Evolutionary conservation across 2,329 filamentous ascomycete genomes (phyloP).

Genomic region (Grosmannia serpens): DNA sequence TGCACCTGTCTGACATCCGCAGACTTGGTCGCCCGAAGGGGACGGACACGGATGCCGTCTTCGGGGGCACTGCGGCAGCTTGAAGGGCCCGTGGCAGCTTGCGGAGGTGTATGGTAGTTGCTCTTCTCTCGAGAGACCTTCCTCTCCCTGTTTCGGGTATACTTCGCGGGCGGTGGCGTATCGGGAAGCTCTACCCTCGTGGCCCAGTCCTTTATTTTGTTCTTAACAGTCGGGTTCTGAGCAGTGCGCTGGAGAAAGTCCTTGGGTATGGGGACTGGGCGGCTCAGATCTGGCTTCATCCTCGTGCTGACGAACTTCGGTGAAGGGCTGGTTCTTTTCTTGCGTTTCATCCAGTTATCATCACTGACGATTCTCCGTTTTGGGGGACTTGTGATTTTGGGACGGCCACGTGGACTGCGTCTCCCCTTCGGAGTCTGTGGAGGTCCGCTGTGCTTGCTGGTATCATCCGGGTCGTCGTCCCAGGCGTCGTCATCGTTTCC

Average conservation of each 20-base stretch:
- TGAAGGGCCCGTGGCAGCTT: neutral
- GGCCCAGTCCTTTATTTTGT: conserved; percentile 53
- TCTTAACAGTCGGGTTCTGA: conserved; percentile 42
- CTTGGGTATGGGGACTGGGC: conserved; percentile 38
- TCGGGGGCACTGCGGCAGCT: conserved; percentile 16
- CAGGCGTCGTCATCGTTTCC: conserved; percentile 10
- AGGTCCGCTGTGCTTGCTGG: neutral
- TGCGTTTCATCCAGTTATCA: conserved; percentile 66
- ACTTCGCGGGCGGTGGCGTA: conserved; percentile 16
- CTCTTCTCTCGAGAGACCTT: conserved; percentile 9
- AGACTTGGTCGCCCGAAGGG: conserved; percentile 14
- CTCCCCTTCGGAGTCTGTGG: conserved; percentile 1
- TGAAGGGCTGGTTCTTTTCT: conserved; percentile 37
- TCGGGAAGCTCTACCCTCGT: conserved; percentile 40
- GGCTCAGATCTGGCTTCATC: conserved; percentile 18
- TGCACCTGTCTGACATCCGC: neutral
- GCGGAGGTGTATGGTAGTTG: conserved; percentile 5
- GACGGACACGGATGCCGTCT: conserved; percentile 26
- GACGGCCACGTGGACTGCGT: conserved; percentile 18
- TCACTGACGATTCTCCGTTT: conserved; percentile 92
- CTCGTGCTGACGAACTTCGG: conserved; percentile 18
- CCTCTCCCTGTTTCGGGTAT: neutral
- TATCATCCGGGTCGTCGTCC: conserved; percentile 6
- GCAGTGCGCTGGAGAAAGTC: conserved; percentile 43
- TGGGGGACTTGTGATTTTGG: conserved; percentile 49